Base-by-base conservation (phyloP, 179 eudicot species). In the Silene vulgaris region DNA sequence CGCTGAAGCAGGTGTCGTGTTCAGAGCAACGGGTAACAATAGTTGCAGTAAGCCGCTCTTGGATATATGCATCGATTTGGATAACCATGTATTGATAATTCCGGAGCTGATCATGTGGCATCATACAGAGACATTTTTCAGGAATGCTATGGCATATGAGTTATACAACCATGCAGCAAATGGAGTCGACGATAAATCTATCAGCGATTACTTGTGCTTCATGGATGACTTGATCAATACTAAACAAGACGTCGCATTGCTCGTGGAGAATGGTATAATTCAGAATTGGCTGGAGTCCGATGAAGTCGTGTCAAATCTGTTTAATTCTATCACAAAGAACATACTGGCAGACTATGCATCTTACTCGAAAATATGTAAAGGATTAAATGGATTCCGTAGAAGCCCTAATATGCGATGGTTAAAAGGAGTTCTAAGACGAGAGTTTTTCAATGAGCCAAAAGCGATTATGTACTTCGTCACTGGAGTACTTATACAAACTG, bases 221-320 rank as follows among this genome's bases (percentile, higher is more conserved):
- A 76, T 76, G 79, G 79, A 76, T 28, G 79, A 64, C 71, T 74
- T 74, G 71, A 74, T 74, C 26, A 29, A 65, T 29, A 13, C 77
- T 1, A 23, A 74, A 64, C 71, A 74, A 45, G 77, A 74, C 9
- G 71, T 74, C 28, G 23, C 35, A 0, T 32, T 64, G 29, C 71
- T 74, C 14, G 77, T 74, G 26, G 62, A 54, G 45, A 48, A 13
- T 5, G 59, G 56, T 9, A 50, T 65, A 6, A 64, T 65, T 65
- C 77, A 74, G 77, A 74, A 74, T n/a, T 65, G 77, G 71, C 26
- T 74, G 4, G 62, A 74, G 71, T 65, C 71, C 3, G 77, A 74
- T 74, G 60, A 65, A 8, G 62, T 35, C 1, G 74, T 76, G 1
- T 37, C 74, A 4, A 52, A 76, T 69, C 29, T 76, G 29, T 76